phyloP scores from a whole-genome alignment of 2,329 filamentous ascomycete genomes.

The Aspergillus persii region DNA sequence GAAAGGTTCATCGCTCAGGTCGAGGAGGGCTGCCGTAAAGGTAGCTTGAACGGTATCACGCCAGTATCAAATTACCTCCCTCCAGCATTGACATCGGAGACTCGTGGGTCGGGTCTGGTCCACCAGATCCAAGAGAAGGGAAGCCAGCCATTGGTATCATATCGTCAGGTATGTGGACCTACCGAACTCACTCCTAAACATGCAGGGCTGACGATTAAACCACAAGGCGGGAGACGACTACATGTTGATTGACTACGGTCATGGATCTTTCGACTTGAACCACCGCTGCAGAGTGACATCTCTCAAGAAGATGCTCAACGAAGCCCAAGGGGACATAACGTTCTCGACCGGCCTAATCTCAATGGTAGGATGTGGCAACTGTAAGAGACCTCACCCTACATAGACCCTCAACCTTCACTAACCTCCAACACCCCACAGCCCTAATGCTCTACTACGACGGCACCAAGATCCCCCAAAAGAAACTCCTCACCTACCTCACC shows the following conservation, averaged over 20 bases:
- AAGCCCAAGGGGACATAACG: slow-evolving; percentile 32
- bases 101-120: slow-evolving; percentile 31
- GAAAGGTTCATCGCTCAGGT: slow-evolving; percentile 48
- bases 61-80: slow-evolving; percentile 29
- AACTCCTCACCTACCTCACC: slow-evolving; percentile 38
- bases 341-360: slow-evolving; percentile 47
- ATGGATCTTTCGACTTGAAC: slow-evolving; percentile 57
- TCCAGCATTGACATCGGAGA: slow-evolving; percentile 17
- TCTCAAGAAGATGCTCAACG: slow-evolving; percentile 49
- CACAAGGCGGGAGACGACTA: slow-evolving; percentile 50
- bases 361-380: slow-evolving; percentile 51
- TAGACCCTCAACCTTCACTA: not conserved
- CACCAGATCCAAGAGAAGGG: slow-evolving; percentile 35
- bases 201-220: slow-evolving; percentile 20
- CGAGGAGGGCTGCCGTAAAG: slow-evolving; percentile 38
- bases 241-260: slow-evolving; percentile 58
- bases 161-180: slow-evolving; percentile 35
- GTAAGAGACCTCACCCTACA: slow-evolving; percentile 13
- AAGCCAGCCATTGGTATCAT: slow-evolving; percentile 40
- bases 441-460: slow-evolving; percentile 49
- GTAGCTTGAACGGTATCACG: slow-evolving; percentile 31
- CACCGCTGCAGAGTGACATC: slow-evolving; percentile 56
- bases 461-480: slow-evolving; percentile 36
- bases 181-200: not conserved
- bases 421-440: slow-evolving; percentile 20